Evolutionary conservation across 2,329 filamentous ascomycete species (phyloP), one percentile per base, ranked within the genome.

Genomic region (Ophiostoma novo-ulmi): DNA sequence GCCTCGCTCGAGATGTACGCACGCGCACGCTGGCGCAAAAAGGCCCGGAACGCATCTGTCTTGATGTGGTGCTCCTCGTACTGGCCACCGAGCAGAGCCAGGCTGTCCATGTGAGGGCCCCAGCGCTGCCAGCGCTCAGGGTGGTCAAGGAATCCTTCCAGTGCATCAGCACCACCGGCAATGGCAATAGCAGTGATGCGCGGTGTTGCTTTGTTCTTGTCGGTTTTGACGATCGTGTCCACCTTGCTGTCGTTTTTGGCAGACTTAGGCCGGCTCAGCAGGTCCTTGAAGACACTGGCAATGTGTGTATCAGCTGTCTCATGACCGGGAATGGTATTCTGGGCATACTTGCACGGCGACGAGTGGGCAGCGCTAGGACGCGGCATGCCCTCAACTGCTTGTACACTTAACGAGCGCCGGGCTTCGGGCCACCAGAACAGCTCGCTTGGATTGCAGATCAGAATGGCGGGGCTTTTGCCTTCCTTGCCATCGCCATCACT

Each of bases 401-500:
- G 76, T 1, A 84, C 77, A 0, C 87, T 91, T 72, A 97, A 82
- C 0, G 88, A 83, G 67, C 85, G 84, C 69, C 84, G 80, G 1
- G 84, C 84, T 69, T 86, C 84, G 58, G 91, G 87, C 78, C 91
- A 92, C 89, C 92, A 97, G 75, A 89, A 82, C 22, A 91, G 81
- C 79, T 96, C 89, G 5, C 92, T 92, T 4, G 88, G 83, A 77
- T 97, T 97, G 65, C 92, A 87, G 36, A 97, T 81, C 38, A 97
- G 80, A 70, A 97, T 80, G 3, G 86, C 90, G 0, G 1, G 77
- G 17, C 17, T 74, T 0, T 26, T 22, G 66, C 20, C n/a, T 26
- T 36, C 4, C 7, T 44, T 31, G 52, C 36, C 39, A 3, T 8
- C 20, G 31, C 14, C 36, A 1, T 65, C 63, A 1, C 1, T 38